Percentiles rank a stretch among this genome's conserved stretches.
Evolutionary conservation across 73 alveolate genomes (phyloP).

Genomic region (Paramecium octaurelia): DNA sequence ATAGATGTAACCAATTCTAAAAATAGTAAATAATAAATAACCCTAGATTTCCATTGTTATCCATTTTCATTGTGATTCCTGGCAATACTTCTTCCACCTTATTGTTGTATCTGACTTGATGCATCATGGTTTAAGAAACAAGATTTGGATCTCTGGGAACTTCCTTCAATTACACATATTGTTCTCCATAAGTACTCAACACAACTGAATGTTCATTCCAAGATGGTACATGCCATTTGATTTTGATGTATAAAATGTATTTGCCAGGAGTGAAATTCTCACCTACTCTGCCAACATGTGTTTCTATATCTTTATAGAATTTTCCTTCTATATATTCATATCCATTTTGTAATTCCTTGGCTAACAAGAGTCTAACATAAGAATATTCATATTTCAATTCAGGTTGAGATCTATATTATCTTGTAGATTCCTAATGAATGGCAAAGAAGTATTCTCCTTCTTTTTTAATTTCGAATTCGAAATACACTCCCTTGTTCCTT

Average conservation of each 20-base stretch:
- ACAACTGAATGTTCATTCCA: not conserved
- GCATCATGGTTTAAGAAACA: not conserved
- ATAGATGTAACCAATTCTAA: not conserved
- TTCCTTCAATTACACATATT: not conserved
- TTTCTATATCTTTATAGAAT: not conserved
- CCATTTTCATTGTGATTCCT: not conserved
- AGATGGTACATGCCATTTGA: constrained; percentile 1
- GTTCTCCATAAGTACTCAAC: not conserved
- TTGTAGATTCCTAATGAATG: constrained; percentile 38
- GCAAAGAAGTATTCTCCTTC: constrained; percentile 47
- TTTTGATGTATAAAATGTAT: not conserved
- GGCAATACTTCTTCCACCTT: not conserved
- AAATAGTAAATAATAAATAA: not conserved
- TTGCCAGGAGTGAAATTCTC: not conserved
- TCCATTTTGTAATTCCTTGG: not conserved
- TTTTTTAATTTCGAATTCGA: not conserved
- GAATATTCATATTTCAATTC: constrained; percentile 10
- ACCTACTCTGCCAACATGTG: constrained; percentile 29
- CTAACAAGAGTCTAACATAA: not conserved
- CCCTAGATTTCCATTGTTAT: constrained; percentile 17
- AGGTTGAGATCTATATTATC: constrained; percentile 21
- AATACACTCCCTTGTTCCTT: not conserved
- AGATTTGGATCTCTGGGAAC: not conserved
- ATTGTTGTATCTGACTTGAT: not conserved
- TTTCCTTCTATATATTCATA: not conserved